Base-by-base conservation (phyloP, 2,329 filamentous ascomycete genomes). In the Colletotrichum chrysophilum region DNA sequence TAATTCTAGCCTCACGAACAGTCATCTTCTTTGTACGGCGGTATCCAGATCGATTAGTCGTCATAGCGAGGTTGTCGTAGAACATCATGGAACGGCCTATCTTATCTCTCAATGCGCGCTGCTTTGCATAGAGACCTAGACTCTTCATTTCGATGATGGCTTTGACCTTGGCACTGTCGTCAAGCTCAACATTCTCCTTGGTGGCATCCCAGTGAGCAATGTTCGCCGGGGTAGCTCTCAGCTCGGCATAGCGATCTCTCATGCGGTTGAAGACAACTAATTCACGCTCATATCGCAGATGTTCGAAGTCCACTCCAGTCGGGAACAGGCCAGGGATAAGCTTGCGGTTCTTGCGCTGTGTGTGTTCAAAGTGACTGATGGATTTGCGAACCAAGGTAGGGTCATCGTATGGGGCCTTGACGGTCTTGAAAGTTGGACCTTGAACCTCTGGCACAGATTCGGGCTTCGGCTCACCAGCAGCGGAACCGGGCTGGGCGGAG, bases 1-100 rank as follows among this genome's bases (percentile, higher is more conserved):
- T 99, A 79, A 99, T 97, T 73, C 96, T 94, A 72, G 97, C 97
- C 86, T 99, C 97, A 43, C 96, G 94, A 66, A 98, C 90, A 66
- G 94, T 98, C 85, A 98, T 96, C 88, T 98, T 98, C 93, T 99
- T 99, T 88, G 97, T 94, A 66, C 97, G 93, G 43, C 97, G 94
- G 84, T 98, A 98, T 81, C 93, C 91, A 69, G 94, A 93, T 66
- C 97, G 93, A 83, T 99, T 99, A 1, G 96, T 96, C 2, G 96
- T 98, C 95, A 98, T 98, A 60, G 96, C 96, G 32, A 98, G 91
- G 80, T 98, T 98, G 82, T 98, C 96, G 75, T 96, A 97, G 81
- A 97, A 94, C 83, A 98, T 93, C 94, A 99, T 98, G 82, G 97
- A 95, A 69, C 94, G 93, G 70, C 95, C 94, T 78, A 99, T 94